Conservation (phyloP, 2,329 filamentous ascomycete genomes). For the Phaeosphaeria sp. region DNA sequence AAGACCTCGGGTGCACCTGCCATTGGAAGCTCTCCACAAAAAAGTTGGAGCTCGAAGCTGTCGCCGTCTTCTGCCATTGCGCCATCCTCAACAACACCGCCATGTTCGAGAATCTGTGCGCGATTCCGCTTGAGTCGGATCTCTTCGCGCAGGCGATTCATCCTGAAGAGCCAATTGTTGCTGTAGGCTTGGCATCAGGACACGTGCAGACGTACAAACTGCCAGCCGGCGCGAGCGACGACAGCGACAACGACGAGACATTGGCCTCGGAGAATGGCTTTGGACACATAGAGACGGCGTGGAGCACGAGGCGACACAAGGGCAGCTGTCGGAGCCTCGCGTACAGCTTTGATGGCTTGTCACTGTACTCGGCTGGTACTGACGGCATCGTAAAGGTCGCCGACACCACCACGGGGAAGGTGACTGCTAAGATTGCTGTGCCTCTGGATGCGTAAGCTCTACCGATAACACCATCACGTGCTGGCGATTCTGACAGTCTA, state of each 20-base stretch:
- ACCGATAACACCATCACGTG: background rate
- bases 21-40: slow-evolving; percentile 27
- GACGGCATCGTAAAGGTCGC: slow-evolving; percentile 70
- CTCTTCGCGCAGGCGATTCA: slow-evolving; percentile 90
- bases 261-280: slow-evolving; percentile 65
- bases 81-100: slow-evolving; percentile 8
- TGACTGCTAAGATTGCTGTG: slow-evolving; percentile 82
- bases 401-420: slow-evolving; percentile 65
- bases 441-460: slow-evolving; percentile 59
- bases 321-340: slow-evolving; percentile 86
- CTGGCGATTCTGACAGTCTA: slow-evolving; percentile 14
- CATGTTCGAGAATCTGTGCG: slow-evolving; percentile 94
- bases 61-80: background rate
- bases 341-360: slow-evolving; percentile 79
- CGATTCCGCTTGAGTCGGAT: slow-evolving; percentile 82
- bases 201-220: slow-evolving; percentile 86
- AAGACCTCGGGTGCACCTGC: slow-evolving; percentile 25
- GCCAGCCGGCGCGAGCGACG: slow-evolving; percentile 61
- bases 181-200: slow-evolving; percentile 83
- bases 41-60: slow-evolving; percentile 27
- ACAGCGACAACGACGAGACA: slow-evolving; percentile 61
- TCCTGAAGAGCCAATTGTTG: slow-evolving; percentile 81
- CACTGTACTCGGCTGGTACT: slow-evolving; percentile 67
- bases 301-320: slow-evolving; percentile 90
- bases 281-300: slow-evolving; percentile 79